phyloP scores from a whole-genome alignment of 73 alveolate species.

The Paramecium pentaurelia region DNA sequence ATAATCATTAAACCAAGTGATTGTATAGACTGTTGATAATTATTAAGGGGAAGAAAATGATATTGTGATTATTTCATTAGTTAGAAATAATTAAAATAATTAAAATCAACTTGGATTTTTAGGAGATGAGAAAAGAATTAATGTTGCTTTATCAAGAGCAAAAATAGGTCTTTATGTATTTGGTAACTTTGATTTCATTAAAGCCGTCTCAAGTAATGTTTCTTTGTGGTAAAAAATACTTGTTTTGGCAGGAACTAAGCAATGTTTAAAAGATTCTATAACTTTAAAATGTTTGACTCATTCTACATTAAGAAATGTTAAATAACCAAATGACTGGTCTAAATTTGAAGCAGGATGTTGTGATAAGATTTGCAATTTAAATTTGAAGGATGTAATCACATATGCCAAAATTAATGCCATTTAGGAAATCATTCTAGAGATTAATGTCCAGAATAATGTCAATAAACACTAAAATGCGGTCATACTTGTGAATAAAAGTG shows the following conservation, averaged over 20 bases:
- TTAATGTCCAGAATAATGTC: slow-evolving; percentile 7
- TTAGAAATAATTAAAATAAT: slow-evolving; percentile 65
- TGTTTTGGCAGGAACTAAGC: slow-evolving; percentile 33
- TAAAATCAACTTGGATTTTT: slow-evolving; percentile 74
- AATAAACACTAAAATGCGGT: slow-evolving; percentile 40
- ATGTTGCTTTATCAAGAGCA: slow-evolving; percentile 92
- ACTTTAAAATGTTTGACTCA: not conserved
- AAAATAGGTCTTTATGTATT: slow-evolving; percentile 80
- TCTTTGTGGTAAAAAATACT: slow-evolving; percentile 52
- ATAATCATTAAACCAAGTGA: not conserved
- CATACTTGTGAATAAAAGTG: slow-evolving; percentile 37
- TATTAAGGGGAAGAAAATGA: slow-evolving; percentile 94
- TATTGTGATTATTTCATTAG: slow-evolving; percentile 78
- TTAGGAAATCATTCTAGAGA: not conserved
- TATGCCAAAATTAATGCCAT: slow-evolving; percentile 40
- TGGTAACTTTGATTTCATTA: slow-evolving; percentile 82
- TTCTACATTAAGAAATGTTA: not conserved
- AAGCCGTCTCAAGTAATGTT: slow-evolving; percentile 11
- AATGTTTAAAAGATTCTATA: not conserved
- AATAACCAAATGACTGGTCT: not conserved
- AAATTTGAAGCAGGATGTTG: slow-evolving; percentile 4
- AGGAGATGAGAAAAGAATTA: slow-evolving; percentile 74
- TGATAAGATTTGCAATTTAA: not conserved
- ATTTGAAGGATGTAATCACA: slow-evolving; percentile 21
- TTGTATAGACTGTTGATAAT: slow-evolving; percentile 83